A percentile compares a stretch with the other conserved stretches of the same genome.
phyloP scores from a whole-genome alignment of 495 filamentous ascomycete species.

The Neurospora sp. region DNA sequence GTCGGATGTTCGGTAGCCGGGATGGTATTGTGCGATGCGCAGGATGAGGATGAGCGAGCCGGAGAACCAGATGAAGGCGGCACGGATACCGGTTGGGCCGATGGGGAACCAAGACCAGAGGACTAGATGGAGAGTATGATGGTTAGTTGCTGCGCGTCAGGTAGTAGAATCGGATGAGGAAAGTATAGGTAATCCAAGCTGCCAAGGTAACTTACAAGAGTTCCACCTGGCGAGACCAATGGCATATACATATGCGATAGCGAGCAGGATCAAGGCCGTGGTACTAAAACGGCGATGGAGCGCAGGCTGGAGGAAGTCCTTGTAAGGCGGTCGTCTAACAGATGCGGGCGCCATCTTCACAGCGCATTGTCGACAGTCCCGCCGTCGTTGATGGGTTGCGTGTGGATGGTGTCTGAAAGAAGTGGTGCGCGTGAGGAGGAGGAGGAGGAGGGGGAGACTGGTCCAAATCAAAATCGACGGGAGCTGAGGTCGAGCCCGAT shows the following conservation, averaged over 20 bases:
- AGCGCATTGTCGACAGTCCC: slow-evolving; percentile 22
- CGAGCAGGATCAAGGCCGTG: slow-evolving; percentile 54
- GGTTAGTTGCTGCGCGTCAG: slow-evolving; percentile 5
- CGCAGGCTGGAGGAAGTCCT: slow-evolving; percentile 82
- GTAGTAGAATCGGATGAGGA: background rate
- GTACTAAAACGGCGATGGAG: slow-evolving; percentile 78
- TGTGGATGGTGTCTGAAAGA: background rate
- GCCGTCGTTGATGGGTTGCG: background rate
- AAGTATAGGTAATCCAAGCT: background rate
- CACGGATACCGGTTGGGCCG: slow-evolving; percentile 61
- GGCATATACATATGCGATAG: slow-evolving; percentile 64
- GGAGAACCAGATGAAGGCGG: slow-evolving; percentile 63
- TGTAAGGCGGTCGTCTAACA: slow-evolving; percentile 47
- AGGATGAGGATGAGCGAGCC: slow-evolving; percentile 62
- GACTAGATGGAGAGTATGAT: slow-evolving; percentile 33
- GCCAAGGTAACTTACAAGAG: slow-evolving; percentile 43
- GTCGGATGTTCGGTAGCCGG: slow-evolving; percentile 56
- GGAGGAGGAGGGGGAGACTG: background rate
- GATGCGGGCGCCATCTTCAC: slow-evolving; percentile 31
- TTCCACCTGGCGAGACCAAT: slow-evolving; percentile 59
- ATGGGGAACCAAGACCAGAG: slow-evolving; percentile 83
- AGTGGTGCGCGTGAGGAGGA: background rate
- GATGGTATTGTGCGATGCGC: slow-evolving; percentile 77
- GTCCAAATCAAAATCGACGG: background rate
- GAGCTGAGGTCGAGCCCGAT: background rate